These are phyloP conservation scores for Ambrosia trifida DNA, from an alignment of 129 eudicot genomes.

Conservation along the genomic window DNA sequence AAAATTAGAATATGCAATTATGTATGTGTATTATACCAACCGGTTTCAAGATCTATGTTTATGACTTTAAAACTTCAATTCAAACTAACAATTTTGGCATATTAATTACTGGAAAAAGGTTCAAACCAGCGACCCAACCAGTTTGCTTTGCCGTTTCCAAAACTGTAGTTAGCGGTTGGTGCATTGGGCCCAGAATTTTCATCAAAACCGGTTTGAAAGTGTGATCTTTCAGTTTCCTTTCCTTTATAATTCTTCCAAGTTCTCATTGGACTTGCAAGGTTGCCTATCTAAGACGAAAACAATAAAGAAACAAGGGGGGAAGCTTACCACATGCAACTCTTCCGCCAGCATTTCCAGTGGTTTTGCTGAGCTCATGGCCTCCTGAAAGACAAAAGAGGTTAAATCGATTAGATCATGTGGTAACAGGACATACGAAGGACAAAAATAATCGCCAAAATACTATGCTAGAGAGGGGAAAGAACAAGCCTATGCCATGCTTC, in stretches of 20 bases:
- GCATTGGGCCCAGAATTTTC: not conserved
- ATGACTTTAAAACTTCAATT: not conserved
- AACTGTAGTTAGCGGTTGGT: not conserved
- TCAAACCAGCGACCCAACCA: not conserved
- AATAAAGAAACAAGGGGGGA: not conserved
- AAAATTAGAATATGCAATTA: not conserved
- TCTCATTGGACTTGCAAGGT: not conserved
- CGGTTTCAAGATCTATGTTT: too few relatives aligned
- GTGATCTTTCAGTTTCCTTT: not conserved
- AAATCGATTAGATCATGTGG: not conserved
- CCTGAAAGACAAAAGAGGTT: conserved; percentile 43
- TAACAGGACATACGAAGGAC: not conserved
- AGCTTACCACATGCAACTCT: conserved; percentile 85
- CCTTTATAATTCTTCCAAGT: not conserved
- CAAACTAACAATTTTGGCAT: not conserved
- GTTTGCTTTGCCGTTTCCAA: not conserved
- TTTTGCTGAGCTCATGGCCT: conserved; percentile 92
- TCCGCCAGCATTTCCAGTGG: conserved; percentile 96
- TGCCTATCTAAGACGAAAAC: not conserved
- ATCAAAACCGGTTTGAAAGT: not conserved
- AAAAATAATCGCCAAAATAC: not conserved
- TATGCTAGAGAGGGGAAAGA: not conserved
- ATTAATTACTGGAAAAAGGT: not conserved
- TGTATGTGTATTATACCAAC: not conserved
- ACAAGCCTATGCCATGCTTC: not conserved